Evolutionary conservation across 805 yeast genomes (phyloP).

Genomic region (Saccharomycodes ludwigii): DNA sequence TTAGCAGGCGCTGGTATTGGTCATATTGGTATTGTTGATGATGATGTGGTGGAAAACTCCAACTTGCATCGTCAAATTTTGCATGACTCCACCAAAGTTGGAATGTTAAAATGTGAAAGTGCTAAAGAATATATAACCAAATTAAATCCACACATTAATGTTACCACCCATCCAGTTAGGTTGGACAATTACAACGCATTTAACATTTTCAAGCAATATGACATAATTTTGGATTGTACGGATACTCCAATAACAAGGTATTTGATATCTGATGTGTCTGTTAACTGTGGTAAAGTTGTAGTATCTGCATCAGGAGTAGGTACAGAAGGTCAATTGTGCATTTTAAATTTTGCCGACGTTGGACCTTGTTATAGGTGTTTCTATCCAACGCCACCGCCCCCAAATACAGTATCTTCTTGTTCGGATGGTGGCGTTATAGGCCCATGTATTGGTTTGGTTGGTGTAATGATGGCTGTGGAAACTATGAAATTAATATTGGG

Average conservation of each 20-base stretch:
- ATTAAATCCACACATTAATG: slow-evolving; percentile 58
- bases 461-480: slow-evolving; percentile 81
- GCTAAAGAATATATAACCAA: slow-evolving; percentile 42
- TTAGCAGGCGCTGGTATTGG: slow-evolving; percentile 86
- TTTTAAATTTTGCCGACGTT: slow-evolving; percentile 47
- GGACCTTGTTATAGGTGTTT: slow-evolving; percentile 96
- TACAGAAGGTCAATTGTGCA: slow-evolving; percentile 80
- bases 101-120: slow-evolving; percentile 65
- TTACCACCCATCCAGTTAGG: slow-evolving; percentile 39
- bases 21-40: slow-evolving; percentile 72
- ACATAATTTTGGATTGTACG: slow-evolving; percentile 81
- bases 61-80: slow-evolving; percentile 85
- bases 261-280: slow-evolving; percentile 75
- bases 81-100: slow-evolving; percentile 57
- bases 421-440: slow-evolving; percentile 92
- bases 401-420: slow-evolving; percentile 71
- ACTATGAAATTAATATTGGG: slow-evolving; percentile 62
- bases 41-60: slow-evolving; percentile 71
- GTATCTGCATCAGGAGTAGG: slow-evolving; percentile 88
- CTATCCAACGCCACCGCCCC: slow-evolving; percentile 83
- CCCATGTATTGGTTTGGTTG: slow-evolving; percentile 90
- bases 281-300: slow-evolving; percentile 51
- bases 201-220: slow-evolving; percentile 49
- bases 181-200: slow-evolving; percentile 48
- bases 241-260: slow-evolving; percentile 86